A percentile compares a stretch with the other conserved stretches of the same genome.
phyloP scores from a whole-genome alignment of 805 yeast genomes.

The Kodamaea restingae region DNA sequence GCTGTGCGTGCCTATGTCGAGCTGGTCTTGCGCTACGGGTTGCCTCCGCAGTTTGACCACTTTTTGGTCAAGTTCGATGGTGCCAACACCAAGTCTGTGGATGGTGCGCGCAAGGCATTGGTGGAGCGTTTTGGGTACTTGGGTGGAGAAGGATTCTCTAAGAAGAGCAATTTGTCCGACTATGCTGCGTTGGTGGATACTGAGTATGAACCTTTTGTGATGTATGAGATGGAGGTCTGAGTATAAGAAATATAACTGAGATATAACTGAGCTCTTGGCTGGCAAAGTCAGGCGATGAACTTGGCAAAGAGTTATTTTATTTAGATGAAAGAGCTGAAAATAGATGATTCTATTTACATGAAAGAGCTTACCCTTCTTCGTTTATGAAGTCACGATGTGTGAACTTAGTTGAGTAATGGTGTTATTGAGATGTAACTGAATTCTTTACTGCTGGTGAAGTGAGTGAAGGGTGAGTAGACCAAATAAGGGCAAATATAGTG shows the following conservation, averaged over 20 bases:
- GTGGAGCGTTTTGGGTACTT: slow-evolving; percentile 77
- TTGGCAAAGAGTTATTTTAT: too few species aligned
- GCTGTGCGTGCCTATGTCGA: slow-evolving; percentile 86
- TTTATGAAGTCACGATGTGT: too few species aligned
- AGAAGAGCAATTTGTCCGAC: slow-evolving; percentile 72
- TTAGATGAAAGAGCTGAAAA: too few species aligned
- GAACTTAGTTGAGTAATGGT: too few species aligned
- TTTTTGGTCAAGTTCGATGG: slow-evolving; percentile 45
- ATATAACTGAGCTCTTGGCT: too few species aligned
- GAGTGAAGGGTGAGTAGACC: too few species aligned
- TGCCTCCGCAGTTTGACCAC: slow-evolving; percentile 84
- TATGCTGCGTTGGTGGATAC: slow-evolving; percentile 91
- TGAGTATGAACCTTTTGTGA: slow-evolving; percentile 94
- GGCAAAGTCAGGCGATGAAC: too few species aligned
- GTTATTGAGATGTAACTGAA: too few species aligned
- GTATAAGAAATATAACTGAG: slow-evolving; percentile 2
- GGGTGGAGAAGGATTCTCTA: slow-evolving; percentile 82
- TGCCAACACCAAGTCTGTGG: slow-evolving; percentile 31
- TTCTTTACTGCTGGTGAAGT: too few species aligned
- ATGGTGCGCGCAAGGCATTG: slow-evolving; percentile 65
- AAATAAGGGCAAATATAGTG: too few species aligned
- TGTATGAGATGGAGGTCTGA: slow-evolving; percentile 52
- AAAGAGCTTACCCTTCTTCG: too few species aligned
- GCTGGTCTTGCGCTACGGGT: slow-evolving; percentile 89
- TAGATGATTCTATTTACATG: too few species aligned